Evolutionary conservation across 176 grass and related monocot genomes (phyloP).

Genomic region (Coix lacrymajobi): DNA sequence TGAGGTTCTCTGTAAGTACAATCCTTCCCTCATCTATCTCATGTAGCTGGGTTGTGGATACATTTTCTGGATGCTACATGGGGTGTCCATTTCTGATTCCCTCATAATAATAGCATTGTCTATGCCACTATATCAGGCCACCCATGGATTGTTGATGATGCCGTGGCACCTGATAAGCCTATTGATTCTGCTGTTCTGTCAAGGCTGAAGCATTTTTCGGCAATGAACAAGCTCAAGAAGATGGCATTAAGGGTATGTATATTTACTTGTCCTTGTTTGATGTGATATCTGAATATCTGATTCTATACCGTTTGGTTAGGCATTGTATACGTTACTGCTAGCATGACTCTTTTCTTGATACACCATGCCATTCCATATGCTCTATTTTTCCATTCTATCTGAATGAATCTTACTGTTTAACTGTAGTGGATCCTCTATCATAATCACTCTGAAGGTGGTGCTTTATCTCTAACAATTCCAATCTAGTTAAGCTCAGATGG

Average conservation of each 20-base stretch:
- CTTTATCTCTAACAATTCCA: background rate
- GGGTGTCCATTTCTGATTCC: background rate
- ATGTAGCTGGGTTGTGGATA: background rate
- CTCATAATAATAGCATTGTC: slow-evolving; percentile 16
- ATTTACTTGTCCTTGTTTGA: background rate
- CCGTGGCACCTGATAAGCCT: slow-evolving; percentile 89
- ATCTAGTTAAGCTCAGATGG: background rate
- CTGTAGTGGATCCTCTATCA: background rate
- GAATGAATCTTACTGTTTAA: background rate
- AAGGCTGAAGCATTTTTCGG: slow-evolving; percentile 95
- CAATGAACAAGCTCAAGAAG: slow-evolving; percentile 99
- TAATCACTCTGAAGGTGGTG: background rate
- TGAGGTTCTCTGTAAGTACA: slow-evolving; percentile 92
- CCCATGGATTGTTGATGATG: slow-evolving; percentile 97
- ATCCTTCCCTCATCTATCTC: background rate
- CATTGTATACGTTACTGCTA: background rate
- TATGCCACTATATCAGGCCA: slow-evolving; percentile 67
- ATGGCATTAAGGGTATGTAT: slow-evolving; percentile 87
- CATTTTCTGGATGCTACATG: background rate
- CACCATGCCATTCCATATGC: background rate
- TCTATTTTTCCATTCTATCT: background rate
- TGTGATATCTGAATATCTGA: slow-evolving; percentile 4
- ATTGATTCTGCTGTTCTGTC: slow-evolving; percentile 99
- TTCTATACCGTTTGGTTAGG: background rate
- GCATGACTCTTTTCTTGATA: slow-evolving; percentile 6